Evolutionary conservation across 768 basidiomycete genomes (phyloP), one percentile per base, ranked within the genome.

Genomic region (Termitomyces sp.): DNA sequence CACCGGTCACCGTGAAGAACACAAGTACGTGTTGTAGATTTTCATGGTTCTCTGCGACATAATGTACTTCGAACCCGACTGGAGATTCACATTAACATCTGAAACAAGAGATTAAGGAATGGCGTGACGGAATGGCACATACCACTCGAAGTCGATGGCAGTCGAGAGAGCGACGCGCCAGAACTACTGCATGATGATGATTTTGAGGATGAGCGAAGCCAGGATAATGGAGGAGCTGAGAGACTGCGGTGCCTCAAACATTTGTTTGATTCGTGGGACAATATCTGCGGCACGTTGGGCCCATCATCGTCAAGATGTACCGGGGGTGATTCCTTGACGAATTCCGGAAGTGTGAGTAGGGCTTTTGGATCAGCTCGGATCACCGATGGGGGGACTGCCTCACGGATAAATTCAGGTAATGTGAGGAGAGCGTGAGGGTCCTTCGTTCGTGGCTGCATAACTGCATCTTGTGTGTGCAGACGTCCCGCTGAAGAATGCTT

Each of bases 41-140:
- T 68, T 95, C 91, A 67, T 95, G 93, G 66, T 92, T 83, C 71
- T 97, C 95, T 26, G 82, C 82, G 34, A 84, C 75, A 62, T 83
- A 82, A 44, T 71, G 65, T 27, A 83, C 74, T 34, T 82, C 79
- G 56, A 84, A 80, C 5, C 65, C 76, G 64, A 65, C 63, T 70
- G 44, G 39, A 42, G 53, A 30, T 36, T 45, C 36, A 39, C 18
- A 64, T 53, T 13, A 30, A 30, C 13, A 58, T 34, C 50, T 30
- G 45, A 22, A 16, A 47, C 3, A 8, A 34, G 6, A 34, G 53
- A 36, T 5, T 6, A 5, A 60, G 10, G 37, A 39, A n/a, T n/a
- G 22, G 12, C 43, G 9, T 49, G 3, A 60, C 5, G 2, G 13
- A 16, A 53, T 14, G n/a, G n/a, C 7, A 48, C 64, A 40, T 58